Evolutionary conservation across 2,329 filamentous ascomycete genomes (phyloP).

Genomic region (Neonectria hederae): DNA sequence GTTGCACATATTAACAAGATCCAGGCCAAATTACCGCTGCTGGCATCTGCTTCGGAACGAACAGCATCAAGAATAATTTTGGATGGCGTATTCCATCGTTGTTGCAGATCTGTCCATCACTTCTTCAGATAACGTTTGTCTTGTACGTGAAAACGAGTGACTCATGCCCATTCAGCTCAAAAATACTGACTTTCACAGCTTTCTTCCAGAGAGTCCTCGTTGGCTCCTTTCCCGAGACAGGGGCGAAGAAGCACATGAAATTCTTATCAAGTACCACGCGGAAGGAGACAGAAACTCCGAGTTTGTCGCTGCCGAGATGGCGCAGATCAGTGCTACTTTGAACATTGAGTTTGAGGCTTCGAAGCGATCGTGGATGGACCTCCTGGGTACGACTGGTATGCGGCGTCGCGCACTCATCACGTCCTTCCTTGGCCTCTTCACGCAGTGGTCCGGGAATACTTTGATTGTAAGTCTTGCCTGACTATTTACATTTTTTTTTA

Average conservation of each 20-base stretch:
- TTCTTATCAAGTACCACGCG: constrained; percentile 57
- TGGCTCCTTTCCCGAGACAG: constrained; percentile 47
- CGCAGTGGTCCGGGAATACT: constrained; percentile 62
- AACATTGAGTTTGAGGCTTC: constrained; percentile 63
- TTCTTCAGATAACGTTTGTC: constrained; percentile 52
- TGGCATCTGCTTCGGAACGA: constrained; percentile 58
- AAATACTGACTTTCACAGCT: constrained; percentile 11
- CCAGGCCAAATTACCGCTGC: constrained; percentile 55
- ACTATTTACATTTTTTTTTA: too few species aligned
- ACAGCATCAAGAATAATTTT: constrained; percentile 44
- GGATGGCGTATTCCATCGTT: constrained; percentile 54
- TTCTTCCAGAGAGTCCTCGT: constrained; percentile 46
- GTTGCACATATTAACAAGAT: neutral
- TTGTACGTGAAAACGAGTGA: constrained; percentile 42
- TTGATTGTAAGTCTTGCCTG: constrained; percentile 40
- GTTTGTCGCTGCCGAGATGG: constrained; percentile 67
- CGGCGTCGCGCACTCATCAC: constrained; percentile 59
- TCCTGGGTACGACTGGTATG: constrained; percentile 60
- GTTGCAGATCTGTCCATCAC: constrained; percentile 54
- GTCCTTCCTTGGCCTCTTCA: constrained; percentile 61
- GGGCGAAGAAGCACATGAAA: constrained; percentile 44
- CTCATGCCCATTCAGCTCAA: neutral
- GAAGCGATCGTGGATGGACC: constrained; percentile 59
- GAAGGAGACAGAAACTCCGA: constrained; percentile 61
- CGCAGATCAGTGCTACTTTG: constrained; percentile 67